Conservation (phyloP, 352 stramenopile species). For the Phytopythium chamaehyphon region DNA sequence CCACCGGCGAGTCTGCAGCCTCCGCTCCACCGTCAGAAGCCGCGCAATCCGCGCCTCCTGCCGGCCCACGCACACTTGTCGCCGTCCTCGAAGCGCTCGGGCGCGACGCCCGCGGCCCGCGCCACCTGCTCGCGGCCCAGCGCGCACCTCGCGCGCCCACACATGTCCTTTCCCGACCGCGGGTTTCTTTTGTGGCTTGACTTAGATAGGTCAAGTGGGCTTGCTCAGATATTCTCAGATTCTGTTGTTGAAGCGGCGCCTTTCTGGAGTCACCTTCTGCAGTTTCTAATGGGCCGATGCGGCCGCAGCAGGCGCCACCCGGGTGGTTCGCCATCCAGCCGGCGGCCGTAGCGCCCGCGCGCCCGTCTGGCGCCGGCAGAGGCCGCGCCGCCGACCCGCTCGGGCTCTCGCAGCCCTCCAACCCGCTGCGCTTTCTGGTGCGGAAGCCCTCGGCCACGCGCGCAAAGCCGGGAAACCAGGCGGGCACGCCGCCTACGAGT, state of each 20-base stretch:
- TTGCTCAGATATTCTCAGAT: conserved; percentile 1
- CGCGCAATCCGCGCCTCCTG: neutral
- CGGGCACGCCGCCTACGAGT: neutral
- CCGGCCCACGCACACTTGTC: conserved; percentile 60
- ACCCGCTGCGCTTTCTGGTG: conserved; percentile 24
- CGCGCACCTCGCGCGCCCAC: conserved; percentile 58
- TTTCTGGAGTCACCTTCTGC: no score
- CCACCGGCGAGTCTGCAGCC: conserved; percentile 51
- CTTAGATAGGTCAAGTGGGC: neutral
- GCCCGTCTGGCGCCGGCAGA: neutral
- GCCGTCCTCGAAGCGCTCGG: conserved; percentile 51
- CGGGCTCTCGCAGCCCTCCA: conserved; percentile 23
- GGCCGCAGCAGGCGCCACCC: neutral
- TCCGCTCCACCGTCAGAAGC: neutral
- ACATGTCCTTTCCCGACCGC: conserved; percentile 34
- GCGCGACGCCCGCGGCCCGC: conserved; percentile 35
- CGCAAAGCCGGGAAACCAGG: neutral
- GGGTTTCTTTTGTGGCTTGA: neutral
- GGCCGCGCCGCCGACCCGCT: conserved; percentile 15
- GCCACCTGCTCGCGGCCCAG: conserved; percentile 51
- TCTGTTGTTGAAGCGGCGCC: no score
- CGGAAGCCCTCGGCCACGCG: conserved; percentile 11
- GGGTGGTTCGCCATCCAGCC: conserved; percentile 9
- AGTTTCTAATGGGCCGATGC: conserved; percentile 1
- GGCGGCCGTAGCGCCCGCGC: neutral